Base-by-base conservation (phyloP, 1,284 basidiomycete species). In the Cryptococcus wingfieldii region DNA sequence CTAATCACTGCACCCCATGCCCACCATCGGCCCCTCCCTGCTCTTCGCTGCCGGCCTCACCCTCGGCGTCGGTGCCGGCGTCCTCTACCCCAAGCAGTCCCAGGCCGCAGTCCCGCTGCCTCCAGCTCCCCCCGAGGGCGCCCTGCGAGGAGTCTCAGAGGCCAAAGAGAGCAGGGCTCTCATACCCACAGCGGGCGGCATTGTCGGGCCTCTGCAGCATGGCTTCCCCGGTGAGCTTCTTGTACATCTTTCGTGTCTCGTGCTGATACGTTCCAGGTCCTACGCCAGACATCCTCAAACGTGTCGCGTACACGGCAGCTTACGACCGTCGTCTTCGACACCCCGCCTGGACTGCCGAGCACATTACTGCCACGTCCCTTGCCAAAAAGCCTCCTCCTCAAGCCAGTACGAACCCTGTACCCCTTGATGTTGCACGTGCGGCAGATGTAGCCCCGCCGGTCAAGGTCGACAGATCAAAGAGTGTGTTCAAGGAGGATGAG, bases 331-430 rank as follows among this genome's bases (percentile, higher is more conserved):
- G 90, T 12, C 78, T 94, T 56, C 82, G 90, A 25, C 94, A 98
- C 78, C 93, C 95, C 3, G 83, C 90, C 25, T 98, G 96, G 92
- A 97, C 94, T 0, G 92, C 90, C 5, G 91, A 95, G 72, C 90
- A 93, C 70, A 80, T 97, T 51, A 94, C 90, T 0, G 82, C 86
- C 5, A 83, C 88, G 1, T 88, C 87, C 0, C 79, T 91, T 5
- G 81, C 83, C 19, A 80, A 82, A 55, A 83, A 84, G 0, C 52
- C 76, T 10, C 54, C 78, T 12, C 58, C 74, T 8, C 51, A 64
- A 3, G 65, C 59, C 13, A 55, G 59, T 46, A 56, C 62, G 25
- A 48, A 50, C 9, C 66, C 70, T 41, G 64, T 70, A 5, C 73
- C 66, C 2, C 61, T 69, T 45, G 71, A 73, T 41, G 41, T 59